These are phyloP conservation scores for Parsonsia alboflavescens DNA, from an alignment of 257 asterid genomes.

Conservation along the genomic window DNA sequence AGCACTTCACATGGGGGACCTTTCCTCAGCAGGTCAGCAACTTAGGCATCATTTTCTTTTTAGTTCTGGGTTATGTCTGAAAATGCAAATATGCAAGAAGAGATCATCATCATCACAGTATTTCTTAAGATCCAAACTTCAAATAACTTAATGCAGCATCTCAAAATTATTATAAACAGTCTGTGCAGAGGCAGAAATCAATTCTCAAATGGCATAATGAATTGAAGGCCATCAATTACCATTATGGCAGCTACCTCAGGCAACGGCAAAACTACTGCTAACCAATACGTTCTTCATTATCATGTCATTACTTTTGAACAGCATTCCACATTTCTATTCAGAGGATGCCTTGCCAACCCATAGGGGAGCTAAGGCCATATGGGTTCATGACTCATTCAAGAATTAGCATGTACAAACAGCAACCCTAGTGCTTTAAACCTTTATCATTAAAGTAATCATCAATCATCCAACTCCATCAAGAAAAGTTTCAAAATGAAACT, in stretches of 20 bases:
- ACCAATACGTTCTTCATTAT: constrained; percentile 2
- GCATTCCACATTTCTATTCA: not conserved
- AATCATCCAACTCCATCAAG: not conserved
- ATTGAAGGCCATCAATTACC: not conserved
- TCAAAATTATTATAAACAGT: not conserved
- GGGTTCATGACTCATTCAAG: not conserved
- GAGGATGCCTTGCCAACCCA: not conserved
- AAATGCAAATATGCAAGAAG: not conserved
- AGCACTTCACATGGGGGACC: not conserved
- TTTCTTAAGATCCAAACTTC: not conserved
- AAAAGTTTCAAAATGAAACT: not conserved
- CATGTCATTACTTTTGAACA: not conserved
- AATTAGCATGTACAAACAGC: no score
- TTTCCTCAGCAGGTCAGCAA: not conserved
- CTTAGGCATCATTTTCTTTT: not conserved
- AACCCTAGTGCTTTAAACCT: no score
- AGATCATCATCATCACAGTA: not conserved
- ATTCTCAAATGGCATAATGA: not conserved
- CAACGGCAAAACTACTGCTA: not conserved
- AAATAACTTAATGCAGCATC: not conserved
- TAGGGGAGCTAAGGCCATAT: not conserved
- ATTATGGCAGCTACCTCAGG: not conserved
- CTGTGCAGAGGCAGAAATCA: not conserved
- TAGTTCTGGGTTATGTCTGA: not conserved
- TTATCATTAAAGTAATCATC: not conserved